A percentile compares a stretch with the other conserved stretches of the same genome.
Evolutionary conservation across 2,329 filamentous ascomycete species (phyloP).

Genomic region (Pseudogymnoascus sp.): DNA sequence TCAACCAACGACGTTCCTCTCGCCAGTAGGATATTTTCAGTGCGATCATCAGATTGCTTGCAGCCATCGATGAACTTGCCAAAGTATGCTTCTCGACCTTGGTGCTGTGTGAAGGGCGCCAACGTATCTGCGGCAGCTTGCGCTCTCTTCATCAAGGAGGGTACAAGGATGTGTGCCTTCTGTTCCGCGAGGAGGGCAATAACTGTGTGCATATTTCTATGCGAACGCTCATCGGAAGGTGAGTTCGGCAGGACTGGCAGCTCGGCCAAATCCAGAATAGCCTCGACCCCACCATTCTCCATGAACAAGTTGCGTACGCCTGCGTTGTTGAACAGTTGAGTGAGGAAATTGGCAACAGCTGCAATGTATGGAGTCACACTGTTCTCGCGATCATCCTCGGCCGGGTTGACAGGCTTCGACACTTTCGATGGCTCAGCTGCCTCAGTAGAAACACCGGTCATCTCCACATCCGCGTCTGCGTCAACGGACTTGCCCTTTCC

Average conservation of each 20-base stretch:
- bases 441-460: conserved; percentile 49
- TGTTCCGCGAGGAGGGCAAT: conserved; percentile 73
- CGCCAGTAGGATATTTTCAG: conserved; percentile 37
- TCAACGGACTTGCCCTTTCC: conserved; percentile 28
- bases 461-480: conserved; percentile 57
- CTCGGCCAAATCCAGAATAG: conserved; percentile 76
- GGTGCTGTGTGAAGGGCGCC: conserved; percentile 53
- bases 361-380: conserved; percentile 54
- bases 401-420: conserved; percentile 24
- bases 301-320: conserved; percentile 53
- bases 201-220: conserved; percentile 65
- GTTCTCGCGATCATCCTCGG: conserved; percentile 20
- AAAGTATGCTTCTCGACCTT: conserved; percentile 58
- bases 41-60: conserved; percentile 31
- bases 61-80: conserved; percentile 51
- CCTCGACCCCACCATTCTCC: conserved; percentile 72
- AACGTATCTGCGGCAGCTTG: conserved; percentile 64
- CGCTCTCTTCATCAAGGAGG: conserved; percentile 70
- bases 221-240: conserved; percentile 60
- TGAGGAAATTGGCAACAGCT: conserved; percentile 70
- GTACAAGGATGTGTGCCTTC: conserved; percentile 73
- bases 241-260: conserved; percentile 73
- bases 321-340: conserved; percentile 29
- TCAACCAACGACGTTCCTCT: conserved; percentile 74
- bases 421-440: conserved; percentile 11